These are phyloP conservation scores for Pythium diclinum DNA, from an alignment of 352 stramenopile genomes.

Conservation along the genomic window DNA sequence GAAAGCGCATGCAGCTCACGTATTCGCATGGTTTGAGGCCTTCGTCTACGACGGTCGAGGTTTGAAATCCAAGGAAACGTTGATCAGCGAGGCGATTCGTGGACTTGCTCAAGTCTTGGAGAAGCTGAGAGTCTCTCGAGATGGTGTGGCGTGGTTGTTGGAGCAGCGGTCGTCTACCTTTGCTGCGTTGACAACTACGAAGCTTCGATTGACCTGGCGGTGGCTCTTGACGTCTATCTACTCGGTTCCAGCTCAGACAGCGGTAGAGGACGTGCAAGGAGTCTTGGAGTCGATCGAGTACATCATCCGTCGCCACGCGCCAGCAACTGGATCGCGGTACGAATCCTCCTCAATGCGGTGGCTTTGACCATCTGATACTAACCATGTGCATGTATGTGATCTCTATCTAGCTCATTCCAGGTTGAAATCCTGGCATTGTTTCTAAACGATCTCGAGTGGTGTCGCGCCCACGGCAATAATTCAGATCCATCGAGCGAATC, in stretches of 20 bases:
- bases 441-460: constrained; percentile 53
- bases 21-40: constrained; percentile 55
- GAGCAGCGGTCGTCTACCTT: constrained; percentile 40
- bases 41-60: constrained; percentile 12
- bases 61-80: constrained; percentile 15
- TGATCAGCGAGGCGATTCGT: constrained; percentile 20
- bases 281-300: constrained; percentile 62
- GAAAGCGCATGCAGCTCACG: constrained; percentile 12
- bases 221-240: constrained; percentile 43
- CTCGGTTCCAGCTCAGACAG: not conserved
- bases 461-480: not conserved
- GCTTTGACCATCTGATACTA: no score
- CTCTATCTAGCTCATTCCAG: constrained; percentile 41
- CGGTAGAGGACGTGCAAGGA: constrained; percentile 14
- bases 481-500: not conserved
- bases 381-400: not conserved
- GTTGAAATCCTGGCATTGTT: constrained; percentile 48
- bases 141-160: constrained; percentile 40
- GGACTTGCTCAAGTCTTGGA: constrained; percentile 30
- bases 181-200: constrained; percentile 26
- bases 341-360: not conserved
- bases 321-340: constrained; percentile 37
- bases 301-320: constrained; percentile 50
- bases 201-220: constrained; percentile 54
- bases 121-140: constrained; percentile 10